These are phyloP conservation scores for Stipa capillata DNA, from an alignment of 176 grass and related monocot genomes.

Conservation along the genomic window DNA sequence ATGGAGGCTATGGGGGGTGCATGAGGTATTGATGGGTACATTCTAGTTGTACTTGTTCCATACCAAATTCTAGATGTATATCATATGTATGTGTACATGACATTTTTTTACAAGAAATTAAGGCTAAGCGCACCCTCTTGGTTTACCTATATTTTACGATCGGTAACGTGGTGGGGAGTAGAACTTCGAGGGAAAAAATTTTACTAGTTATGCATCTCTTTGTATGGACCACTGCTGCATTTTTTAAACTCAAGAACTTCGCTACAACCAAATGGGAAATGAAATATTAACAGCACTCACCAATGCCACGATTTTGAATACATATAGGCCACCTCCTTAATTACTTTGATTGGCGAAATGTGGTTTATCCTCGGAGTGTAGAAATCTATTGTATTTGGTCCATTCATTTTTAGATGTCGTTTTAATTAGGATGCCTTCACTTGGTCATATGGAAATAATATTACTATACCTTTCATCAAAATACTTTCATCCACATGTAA, in stretches of 20 bases:
- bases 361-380: too few species aligned
- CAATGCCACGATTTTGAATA: neutral
- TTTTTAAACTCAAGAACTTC: too few species aligned
- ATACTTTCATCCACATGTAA: too few species aligned
- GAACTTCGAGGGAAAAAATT: neutral
- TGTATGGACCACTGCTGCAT: slow-evolving; percentile 8
- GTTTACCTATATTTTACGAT: neutral
- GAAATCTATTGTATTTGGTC: too few species aligned
- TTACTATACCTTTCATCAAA: too few species aligned
- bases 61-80: neutral
- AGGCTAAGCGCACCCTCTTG: neutral
- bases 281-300: neutral
- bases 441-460: too few species aligned
- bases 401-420: too few species aligned
- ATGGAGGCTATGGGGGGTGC: too few species aligned
- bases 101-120: neutral
- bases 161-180: neutral
- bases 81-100: neutral
- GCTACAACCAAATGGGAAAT: neutral
- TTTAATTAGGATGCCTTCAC: too few species aligned
- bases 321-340: neutral
- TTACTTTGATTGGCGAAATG: too few species aligned
- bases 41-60: neutral
- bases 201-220: neutral
- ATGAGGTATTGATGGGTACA: neutral